These are phyloP conservation scores for Mortierella sp. DNA, from an alignment of 371 early-diverging fungal genomes.

Conservation along the genomic window DNA sequence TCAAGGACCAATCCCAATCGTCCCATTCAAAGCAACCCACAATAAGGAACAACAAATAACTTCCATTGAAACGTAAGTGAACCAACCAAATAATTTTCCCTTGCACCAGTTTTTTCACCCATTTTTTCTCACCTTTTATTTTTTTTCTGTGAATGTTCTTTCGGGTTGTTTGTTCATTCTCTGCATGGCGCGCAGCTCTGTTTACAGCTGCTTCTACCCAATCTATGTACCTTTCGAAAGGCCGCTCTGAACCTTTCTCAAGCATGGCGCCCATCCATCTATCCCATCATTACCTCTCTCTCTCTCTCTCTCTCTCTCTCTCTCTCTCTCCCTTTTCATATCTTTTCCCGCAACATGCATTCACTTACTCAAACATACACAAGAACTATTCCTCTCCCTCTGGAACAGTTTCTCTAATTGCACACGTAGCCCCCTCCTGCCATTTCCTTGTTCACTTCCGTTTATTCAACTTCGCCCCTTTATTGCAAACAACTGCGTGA, in stretches of 20 bases:
- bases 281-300: background rate
- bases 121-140: background rate
- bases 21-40: too few relatives aligned
- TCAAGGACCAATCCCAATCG: background rate
- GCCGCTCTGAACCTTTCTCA: background rate
- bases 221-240: background rate
- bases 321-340: background rate
- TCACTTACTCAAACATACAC: background rate
- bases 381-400: background rate
- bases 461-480: background rate
- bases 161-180: conserved; percentile 1
- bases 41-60: too few relatives aligned
- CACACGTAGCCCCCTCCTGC: background rate
- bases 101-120: background rate
- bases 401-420: background rate
- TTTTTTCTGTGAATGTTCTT: background rate
- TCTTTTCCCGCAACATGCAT: background rate
- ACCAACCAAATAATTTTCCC: background rate
- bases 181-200: background rate
- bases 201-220: too few relatives aligned
- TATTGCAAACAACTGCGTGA: background rate
- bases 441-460: too few relatives aligned
- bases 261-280: background rate
- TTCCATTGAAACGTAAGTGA: background rate
- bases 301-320: background rate